A percentile compares a stretch with the other conserved stretches of the same genome.
Conservation (phyloP, 2,329 filamentous ascomycete species). For the Phialophora expanda region DNA sequence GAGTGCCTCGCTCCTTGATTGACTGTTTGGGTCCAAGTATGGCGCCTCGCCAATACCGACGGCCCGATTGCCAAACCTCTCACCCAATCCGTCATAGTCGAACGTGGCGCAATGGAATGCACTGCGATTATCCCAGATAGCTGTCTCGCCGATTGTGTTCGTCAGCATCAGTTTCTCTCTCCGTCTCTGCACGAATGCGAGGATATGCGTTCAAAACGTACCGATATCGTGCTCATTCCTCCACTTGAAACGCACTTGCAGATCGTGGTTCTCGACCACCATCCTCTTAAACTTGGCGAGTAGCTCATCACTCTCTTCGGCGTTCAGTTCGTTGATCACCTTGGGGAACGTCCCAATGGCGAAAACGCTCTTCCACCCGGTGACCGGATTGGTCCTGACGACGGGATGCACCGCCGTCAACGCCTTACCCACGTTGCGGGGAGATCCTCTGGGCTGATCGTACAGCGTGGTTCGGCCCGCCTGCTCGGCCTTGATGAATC, state of each 20-base stretch:
- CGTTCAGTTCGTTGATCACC: constrained; percentile 53
- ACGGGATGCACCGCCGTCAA: constrained; percentile 62
- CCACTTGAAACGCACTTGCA: constrained; percentile 58
- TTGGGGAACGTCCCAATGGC: constrained; percentile 51
- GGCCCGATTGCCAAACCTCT: constrained; percentile 42
- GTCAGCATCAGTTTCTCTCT: constrained; percentile 2
- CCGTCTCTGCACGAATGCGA: background rate
- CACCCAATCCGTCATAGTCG: constrained; percentile 44
- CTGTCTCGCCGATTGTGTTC: constrained; percentile 19
- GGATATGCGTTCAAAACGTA: constrained; percentile 33
- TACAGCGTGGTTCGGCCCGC: constrained; percentile 44
- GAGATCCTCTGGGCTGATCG: constrained; percentile 56
- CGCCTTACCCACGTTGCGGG: constrained; percentile 59
- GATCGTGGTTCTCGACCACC: constrained; percentile 57
- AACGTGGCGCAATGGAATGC: constrained; percentile 44
- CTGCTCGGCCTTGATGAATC: constrained; percentile 57
- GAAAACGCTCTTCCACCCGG: constrained; percentile 65
- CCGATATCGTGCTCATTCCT: constrained; percentile 55
- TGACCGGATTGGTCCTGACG: constrained; percentile 67
- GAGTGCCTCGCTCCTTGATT: constrained; percentile 32
- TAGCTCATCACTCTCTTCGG: constrained; percentile 51
- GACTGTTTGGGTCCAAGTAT: constrained; percentile 45
- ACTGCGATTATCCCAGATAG: constrained; percentile 46
- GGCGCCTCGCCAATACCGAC: constrained; percentile 46
- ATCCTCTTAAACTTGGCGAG: constrained; percentile 51